These are phyloP conservation scores for Yarrowia bubula DNA, from an alignment of 805 yeast genomes.

Conservation along the genomic window DNA sequence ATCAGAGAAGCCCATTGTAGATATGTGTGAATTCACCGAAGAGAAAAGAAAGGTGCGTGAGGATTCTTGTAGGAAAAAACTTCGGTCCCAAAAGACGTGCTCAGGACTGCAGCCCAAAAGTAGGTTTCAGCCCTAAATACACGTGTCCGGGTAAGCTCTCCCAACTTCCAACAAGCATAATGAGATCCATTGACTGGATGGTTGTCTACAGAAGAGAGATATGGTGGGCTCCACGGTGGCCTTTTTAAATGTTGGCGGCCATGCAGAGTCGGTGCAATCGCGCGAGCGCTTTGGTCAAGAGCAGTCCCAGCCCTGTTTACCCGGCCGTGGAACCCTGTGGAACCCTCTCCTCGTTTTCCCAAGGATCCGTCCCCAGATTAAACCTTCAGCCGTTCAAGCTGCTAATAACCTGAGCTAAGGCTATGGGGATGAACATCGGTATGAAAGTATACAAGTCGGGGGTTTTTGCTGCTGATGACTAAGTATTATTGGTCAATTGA, in stretches of 20 bases:
- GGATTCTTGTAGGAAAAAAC: constrained; percentile 25
- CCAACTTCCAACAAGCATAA: constrained; percentile 2
- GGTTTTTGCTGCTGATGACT: too few relatives aligned
- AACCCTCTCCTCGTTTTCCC: background rate
- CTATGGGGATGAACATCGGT: too few relatives aligned
- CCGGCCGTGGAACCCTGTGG: constrained; percentile 9
- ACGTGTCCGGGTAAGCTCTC: constrained; percentile 26
- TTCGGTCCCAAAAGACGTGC: constrained; percentile 20
- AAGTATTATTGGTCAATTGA: background rate
- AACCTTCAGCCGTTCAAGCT: constrained; percentile 9
- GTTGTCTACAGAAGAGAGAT: background rate
- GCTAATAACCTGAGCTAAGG: too few relatives aligned
- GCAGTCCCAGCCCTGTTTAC: constrained; percentile 23
- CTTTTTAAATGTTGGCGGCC: background rate
- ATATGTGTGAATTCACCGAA: constrained; percentile 24
- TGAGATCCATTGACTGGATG: background rate
- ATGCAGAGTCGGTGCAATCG: background rate
- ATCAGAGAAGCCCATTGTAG: constrained; percentile 46
- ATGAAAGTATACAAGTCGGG: too few relatives aligned
- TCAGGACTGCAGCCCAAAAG: constrained; percentile 2
- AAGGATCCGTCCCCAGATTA: background rate
- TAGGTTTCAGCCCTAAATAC: constrained; percentile 7
- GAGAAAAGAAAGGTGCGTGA: constrained; percentile 14
- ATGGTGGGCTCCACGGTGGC: constrained; percentile 20
- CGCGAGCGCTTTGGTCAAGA: constrained; percentile 5